A percentile compares a stretch with the other conserved stretches of the same genome.
Conservation (phyloP, 2,329 filamentous ascomycete species). For the Huntiella bhutanensis region DNA sequence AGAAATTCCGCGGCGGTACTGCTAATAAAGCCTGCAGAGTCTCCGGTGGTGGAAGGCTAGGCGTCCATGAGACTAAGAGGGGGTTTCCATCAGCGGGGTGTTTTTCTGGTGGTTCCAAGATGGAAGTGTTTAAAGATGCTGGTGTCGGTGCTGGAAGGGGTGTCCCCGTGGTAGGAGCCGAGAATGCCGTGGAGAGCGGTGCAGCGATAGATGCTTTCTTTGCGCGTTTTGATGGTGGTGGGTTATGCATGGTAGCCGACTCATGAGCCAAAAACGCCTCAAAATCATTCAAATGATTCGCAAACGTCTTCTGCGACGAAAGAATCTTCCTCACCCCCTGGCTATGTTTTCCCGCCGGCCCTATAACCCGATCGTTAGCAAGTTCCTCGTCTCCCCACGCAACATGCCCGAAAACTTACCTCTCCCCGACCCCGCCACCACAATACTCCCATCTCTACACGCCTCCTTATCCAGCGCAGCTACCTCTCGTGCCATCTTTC, state of each 20-base stretch:
- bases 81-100: slow-evolving; percentile 36
- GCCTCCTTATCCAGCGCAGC: slow-evolving; percentile 70
- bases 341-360: slow-evolving; percentile 32
- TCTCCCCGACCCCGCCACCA: slow-evolving; percentile 38
- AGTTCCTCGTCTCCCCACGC: no score
- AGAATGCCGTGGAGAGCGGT: slow-evolving; percentile 18
- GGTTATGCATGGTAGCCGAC: slow-evolving; percentile 13
- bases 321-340: slow-evolving; percentile 58
- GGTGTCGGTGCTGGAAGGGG: background rate
- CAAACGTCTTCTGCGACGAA: slow-evolving; percentile 64
- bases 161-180: background rate
- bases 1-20: slow-evolving; percentile 47
- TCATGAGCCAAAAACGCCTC: slow-evolving; percentile 38
- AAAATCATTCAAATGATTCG: slow-evolving; percentile 66
- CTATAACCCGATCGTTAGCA: background rate
- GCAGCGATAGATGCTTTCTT: slow-evolving; percentile 16
- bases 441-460: slow-evolving; percentile 50
- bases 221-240: slow-evolving; percentile 6
- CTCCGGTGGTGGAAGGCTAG: slow-evolving; percentile 35
- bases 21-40: slow-evolving; percentile 46
- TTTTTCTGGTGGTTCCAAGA: slow-evolving; percentile 9
- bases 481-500: slow-evolving; percentile 63
- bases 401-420: slow-evolving; percentile 16
- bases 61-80: slow-evolving; percentile 38
- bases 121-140: background rate